Conservation (phyloP, 352 stramenopile genomes). For the Thraustochytrium striatum region DNA sequence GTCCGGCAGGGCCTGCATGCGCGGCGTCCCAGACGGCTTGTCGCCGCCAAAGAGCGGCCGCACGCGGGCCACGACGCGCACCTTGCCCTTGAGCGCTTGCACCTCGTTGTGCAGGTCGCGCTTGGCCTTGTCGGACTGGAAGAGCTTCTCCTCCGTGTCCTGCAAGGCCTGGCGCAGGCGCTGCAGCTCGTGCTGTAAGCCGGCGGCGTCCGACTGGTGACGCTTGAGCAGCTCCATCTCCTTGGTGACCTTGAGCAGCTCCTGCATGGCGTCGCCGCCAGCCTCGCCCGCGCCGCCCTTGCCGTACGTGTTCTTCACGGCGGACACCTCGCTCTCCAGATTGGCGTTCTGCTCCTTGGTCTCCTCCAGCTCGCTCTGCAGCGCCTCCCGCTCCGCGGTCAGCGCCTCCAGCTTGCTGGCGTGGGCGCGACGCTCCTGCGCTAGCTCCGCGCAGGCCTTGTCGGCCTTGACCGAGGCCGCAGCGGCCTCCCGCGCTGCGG, state of each 20-base stretch:
- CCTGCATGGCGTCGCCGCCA: constrained; percentile 2
- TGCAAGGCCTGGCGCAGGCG: constrained; percentile 4
- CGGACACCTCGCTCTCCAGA: constrained; percentile 42
- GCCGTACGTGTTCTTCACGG: constrained; percentile 42
- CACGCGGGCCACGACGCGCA: constrained; percentile 93
- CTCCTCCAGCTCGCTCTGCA: constrained; percentile 10
- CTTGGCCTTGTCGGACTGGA: constrained; percentile 72
- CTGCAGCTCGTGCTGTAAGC: neutral
- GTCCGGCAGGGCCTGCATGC: neutral
- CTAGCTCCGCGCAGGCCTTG: constrained; percentile 10
- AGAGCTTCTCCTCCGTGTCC: constrained; percentile 51
- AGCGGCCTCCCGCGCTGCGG: constrained; percentile 19
- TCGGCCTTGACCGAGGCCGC: neutral
- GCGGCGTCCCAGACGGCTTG: too few species aligned
- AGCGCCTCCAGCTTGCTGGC: neutral
- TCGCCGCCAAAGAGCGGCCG: constrained; percentile 73
- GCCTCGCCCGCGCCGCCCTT: neutral
- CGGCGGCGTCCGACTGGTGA: constrained; percentile 28
- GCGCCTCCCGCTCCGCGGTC: neutral
- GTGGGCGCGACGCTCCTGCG: neutral
- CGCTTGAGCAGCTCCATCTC: constrained; percentile 48
- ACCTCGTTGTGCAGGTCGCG: constrained; percentile 98
- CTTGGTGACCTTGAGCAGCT: constrained; percentile 47
- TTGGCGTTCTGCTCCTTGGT: neutral
- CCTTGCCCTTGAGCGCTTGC: constrained; percentile 97